Conservation (phyloP, 2,329 filamentous ascomycete genomes). For the Mycosphaerelloides madeirae region DNA sequence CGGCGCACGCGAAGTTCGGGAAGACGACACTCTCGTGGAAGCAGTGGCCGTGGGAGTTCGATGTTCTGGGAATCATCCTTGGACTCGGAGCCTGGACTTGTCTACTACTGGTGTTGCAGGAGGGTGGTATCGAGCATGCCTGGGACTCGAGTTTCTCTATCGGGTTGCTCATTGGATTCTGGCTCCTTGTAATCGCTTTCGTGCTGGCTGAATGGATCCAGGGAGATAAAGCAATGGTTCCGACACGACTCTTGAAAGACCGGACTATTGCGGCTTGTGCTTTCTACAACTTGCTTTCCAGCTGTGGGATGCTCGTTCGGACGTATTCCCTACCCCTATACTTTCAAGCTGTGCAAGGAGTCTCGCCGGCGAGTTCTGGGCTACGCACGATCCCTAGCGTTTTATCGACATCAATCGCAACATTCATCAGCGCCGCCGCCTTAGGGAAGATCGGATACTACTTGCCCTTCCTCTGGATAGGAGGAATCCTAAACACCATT, state of each 20-base stretch:
- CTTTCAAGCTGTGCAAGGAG: conserved; percentile 39
- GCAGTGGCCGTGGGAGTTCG: conserved; percentile 26
- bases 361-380: conserved; percentile 40
- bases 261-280: conserved; percentile 31
- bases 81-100: conserved; percentile 33
- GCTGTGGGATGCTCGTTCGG: neutral
- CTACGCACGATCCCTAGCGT: conserved; percentile 42
- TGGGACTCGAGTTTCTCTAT: conserved; percentile 36
- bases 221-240: conserved; percentile 37
- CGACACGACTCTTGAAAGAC: conserved; percentile 30
- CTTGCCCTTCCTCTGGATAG: neutral
- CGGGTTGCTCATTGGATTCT: conserved; percentile 33
- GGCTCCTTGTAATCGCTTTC: conserved; percentile 30
- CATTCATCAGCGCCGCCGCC: conserved; percentile 22
- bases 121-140: conserved; percentile 30
- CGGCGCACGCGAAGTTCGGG: conserved; percentile 25
- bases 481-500: neutral
- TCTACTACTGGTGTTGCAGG: conserved; percentile 38
- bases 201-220: conserved; percentile 33
- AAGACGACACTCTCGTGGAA: conserved; percentile 21
- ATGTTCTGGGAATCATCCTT: conserved; percentile 34
- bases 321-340: conserved; percentile 38
- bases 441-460: too few relatives aligned
- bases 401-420: conserved; percentile 34
- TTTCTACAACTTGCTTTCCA: conserved; percentile 3